Evolutionary conservation across 352 stramenopile species (phyloP).

Genomic region (Phytopythium sindhum): DNA sequence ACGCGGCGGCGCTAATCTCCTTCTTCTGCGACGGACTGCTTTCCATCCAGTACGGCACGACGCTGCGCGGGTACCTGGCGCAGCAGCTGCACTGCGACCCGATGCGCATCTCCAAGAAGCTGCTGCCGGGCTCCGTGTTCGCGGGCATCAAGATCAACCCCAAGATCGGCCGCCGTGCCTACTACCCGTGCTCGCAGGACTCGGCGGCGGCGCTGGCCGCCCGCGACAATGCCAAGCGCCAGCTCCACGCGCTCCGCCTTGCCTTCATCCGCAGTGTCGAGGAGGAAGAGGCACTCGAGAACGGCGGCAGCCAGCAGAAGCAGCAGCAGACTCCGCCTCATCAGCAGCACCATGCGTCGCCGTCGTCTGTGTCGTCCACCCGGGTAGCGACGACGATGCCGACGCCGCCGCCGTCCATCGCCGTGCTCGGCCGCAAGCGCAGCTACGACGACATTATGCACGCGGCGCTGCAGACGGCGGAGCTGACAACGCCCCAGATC

Average conservation of each 20-base stretch:
- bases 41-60: conserved; percentile 69
- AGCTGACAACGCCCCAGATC: conserved; percentile 32
- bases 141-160: conserved; percentile 66
- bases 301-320: conserved; percentile 8
- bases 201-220: conserved; percentile 35
- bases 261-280: conserved; percentile 63
- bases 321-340: conserved; percentile 4
- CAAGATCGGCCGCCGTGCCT: conserved; percentile 68
- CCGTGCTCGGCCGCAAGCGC: conserved; percentile 23
- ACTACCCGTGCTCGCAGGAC: conserved; percentile 56
- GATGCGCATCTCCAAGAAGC: conserved; percentile 82
- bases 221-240: conserved; percentile 33
- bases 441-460: conserved; percentile 40
- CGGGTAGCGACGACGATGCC: conserved; percentile 1
- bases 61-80: conserved; percentile 69
- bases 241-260: conserved; percentile 36
- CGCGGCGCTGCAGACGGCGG: conserved; percentile 16
- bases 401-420: conserved; percentile 9
- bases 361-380: conserved; percentile 3
- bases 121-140: conserved; percentile 58
- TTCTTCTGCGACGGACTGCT: conserved; percentile 68
- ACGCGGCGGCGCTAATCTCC: conserved; percentile 60
- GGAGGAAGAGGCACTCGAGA: conserved; percentile 32
- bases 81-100: conserved; percentile 77
- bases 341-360: not conserved